A percentile compares a stretch with the other conserved stretches of the same genome.
Conservation (phyloP, 176 grass and related monocot species). For the Eremochloa ophiuroides region DNA sequence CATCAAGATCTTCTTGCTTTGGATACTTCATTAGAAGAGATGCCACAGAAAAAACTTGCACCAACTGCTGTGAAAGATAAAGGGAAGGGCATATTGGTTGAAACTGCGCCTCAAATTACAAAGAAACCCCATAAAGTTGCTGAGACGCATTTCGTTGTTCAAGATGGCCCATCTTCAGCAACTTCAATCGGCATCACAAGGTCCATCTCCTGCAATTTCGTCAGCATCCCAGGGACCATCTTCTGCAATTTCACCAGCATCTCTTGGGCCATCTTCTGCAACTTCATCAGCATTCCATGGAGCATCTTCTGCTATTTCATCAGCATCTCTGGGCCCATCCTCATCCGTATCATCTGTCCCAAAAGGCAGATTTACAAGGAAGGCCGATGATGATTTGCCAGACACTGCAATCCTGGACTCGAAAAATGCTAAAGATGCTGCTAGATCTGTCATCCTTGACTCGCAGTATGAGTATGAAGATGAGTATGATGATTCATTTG, state of each 20-base stretch:
- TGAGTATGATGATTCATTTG: constrained; percentile 98
- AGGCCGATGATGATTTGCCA: constrained; percentile 48
- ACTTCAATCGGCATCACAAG: constrained; percentile 32
- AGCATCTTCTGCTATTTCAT: constrained; percentile 37
- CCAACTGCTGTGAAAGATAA: constrained; percentile 59
- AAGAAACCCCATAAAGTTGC: constrained; percentile 27
- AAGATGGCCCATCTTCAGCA: constrained; percentile 49
- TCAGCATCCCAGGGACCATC: constrained; percentile 30
- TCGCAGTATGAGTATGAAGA: constrained; percentile 86
- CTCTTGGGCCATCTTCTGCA: constrained; percentile 36
- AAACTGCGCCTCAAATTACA: constrained; percentile 30
- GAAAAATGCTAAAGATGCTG: constrained; percentile 56
- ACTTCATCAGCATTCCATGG: constrained; percentile 29
- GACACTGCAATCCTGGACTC: constrained; percentile 59
- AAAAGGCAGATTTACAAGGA: constrained; percentile 88
- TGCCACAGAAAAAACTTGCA: constrained; percentile 47
- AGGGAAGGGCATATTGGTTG: constrained; percentile 73
- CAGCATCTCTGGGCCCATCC: constrained; percentile 11
- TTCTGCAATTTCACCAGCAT: constrained; percentile 44
- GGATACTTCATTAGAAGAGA: constrained; percentile 75
- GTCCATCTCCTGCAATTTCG: constrained; percentile 44
- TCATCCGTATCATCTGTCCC: constrained; percentile 49
- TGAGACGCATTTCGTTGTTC: constrained; percentile 22
- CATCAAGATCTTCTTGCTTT: constrained; percentile 85
- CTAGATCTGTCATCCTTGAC: constrained; percentile 53